phyloP scores from a whole-genome alignment of 306 rosid species.

The cucumber (Cucumis sativus) region Cucumber_9930_V3 NC_026656.2:17396501-17397000 shows the following conservation, averaged over 20 bases:
- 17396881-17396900: background rate
- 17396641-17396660: constrained; percentile 1
- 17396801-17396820: background rate
- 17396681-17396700: background rate
- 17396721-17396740: background rate
- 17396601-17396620: constrained; percentile 75
- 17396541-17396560: background rate
- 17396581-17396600: constrained; percentile 72
- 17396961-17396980: background rate
- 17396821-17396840: constrained; percentile 3
- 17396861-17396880: background rate
- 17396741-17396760: background rate
- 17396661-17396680: constrained; percentile 1
- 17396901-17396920: background rate
- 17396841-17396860: background rate
- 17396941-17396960: background rate
- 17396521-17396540: background rate
- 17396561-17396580: constrained; percentile 4
- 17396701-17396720: background rate
- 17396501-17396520: background rate
- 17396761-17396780: background rate
- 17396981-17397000: background rate
- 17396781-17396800: background rate
- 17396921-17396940: background rate
- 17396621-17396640: constrained; percentile 64